Evolutionary conservation across 345 rosid species (phyloP).

Genomic region (Capsella bursapastoris): DNA sequence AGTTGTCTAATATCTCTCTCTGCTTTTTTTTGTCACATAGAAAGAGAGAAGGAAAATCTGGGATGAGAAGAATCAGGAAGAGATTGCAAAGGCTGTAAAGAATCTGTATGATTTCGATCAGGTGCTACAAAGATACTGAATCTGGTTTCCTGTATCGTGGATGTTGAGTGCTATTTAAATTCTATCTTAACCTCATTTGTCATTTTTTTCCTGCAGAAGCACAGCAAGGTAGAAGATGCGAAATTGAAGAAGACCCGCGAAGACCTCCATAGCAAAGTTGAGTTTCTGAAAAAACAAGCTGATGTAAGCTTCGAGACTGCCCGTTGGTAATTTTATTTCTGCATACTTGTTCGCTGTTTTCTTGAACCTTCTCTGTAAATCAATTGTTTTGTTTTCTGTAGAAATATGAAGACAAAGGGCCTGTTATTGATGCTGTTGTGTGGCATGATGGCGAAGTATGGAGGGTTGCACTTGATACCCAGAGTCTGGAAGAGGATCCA

Average conservation of each 20-base stretch:
- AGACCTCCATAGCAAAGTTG: slow-evolving; percentile 86
- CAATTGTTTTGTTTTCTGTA: slow-evolving; percentile 35
- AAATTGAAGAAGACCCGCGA: slow-evolving; percentile 74
- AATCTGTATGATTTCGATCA: slow-evolving; percentile 74
- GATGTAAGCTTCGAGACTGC: slow-evolving; percentile 60
- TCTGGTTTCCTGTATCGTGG: slow-evolving; percentile 21
- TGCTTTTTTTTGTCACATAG: slow-evolving; percentile 42
- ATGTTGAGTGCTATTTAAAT: slow-evolving; percentile 20
- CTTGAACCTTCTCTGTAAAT: slow-evolving; percentile 28
- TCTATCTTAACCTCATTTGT: slow-evolving; percentile 31
- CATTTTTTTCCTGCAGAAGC: slow-evolving; percentile 60
- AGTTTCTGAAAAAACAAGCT: slow-evolving; percentile 78
- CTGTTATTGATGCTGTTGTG: slow-evolving; percentile 90
- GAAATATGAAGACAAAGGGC: slow-evolving; percentile 95
- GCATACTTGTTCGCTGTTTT: slow-evolving; percentile 20
- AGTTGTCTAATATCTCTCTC: slow-evolving; percentile 3
- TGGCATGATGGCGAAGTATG: slow-evolving; percentile 98
- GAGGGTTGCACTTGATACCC: slow-evolving; percentile 97
- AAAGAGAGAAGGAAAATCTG: slow-evolving; percentile 83
- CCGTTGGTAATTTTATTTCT: slow-evolving; percentile 24
- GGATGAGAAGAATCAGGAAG: slow-evolving; percentile 92
- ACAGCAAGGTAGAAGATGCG: slow-evolving; percentile 67
- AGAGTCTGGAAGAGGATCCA: slow-evolving; percentile 79
- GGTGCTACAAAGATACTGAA: slow-evolving; percentile 54
- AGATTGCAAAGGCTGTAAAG: slow-evolving; percentile 79